Base-by-base conservation (phyloP, 148 eudicot genomes). In the Fagopyrum tataricum region DNA sequence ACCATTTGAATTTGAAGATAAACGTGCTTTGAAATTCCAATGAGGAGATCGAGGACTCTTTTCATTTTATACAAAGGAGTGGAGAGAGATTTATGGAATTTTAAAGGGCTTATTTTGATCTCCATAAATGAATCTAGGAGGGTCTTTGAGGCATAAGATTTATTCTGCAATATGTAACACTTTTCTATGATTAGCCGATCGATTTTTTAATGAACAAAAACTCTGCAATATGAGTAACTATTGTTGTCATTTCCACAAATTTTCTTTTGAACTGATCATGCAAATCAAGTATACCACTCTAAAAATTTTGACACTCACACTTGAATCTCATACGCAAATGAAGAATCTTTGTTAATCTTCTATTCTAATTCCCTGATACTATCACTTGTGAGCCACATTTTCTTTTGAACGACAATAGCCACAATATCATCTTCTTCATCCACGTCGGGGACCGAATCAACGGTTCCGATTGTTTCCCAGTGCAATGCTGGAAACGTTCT, bases 391-490 rank as follows among this genome's bases (percentile, higher is more conserved):
- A 43, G 51, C 84, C 81, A 81, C 14, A 83, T 68, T 72, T 71
- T 78, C 79, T 83, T 83, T 26, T 81, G 84, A 21, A 83, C 78
- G 17, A 81, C 66, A 72, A 83, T n/a, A 17, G 76, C 82, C 0
- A 74, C 39, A 47, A 31, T 52, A 69, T 78, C 86, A 9, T 75
- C 81, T 31, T 80, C 86, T 49, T 82, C 85, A 17, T 81, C 86
- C 4, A 72, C 10, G 39, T 78, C 83, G 7, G 74, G 53, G 23
- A 39, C 78, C 20, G 81, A 49, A 18, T 67, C 76, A 39, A 71
- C 52, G 31, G 56, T 70, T 52, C 81, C 81, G 9, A 83, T 24
- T 9, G 74, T 80, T 76, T 81, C 87, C 87, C 87, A 84, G 41
- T 56, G 82, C 55, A 84, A 76, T 10, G 81, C 77, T 37, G 69